phyloP scores from a whole-genome alignment of 352 stramenopile species.

The Saprolegnia diclina region DNA sequence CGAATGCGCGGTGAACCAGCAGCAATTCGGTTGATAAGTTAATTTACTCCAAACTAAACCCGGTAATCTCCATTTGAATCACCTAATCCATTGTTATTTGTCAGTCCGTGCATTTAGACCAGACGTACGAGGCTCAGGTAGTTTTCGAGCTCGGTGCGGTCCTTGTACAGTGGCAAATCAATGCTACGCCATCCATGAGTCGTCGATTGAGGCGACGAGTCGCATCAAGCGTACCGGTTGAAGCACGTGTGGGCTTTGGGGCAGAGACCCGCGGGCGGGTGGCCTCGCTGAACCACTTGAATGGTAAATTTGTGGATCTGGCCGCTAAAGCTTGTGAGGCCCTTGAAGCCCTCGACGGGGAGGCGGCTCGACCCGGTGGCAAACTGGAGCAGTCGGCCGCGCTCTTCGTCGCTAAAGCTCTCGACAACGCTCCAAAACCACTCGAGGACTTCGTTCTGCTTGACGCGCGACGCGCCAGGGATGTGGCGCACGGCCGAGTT shows the following conservation, averaged over 20 bases:
- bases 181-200: slow-evolving; percentile 27
- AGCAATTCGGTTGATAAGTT: not conserved
- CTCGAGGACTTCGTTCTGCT: slow-evolving; percentile 44
- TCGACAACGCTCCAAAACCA: slow-evolving; percentile 74
- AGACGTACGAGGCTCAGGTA: slow-evolving; percentile 55
- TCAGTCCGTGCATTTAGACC: not conserved
- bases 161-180: slow-evolving; percentile 62
- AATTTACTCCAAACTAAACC: slow-evolving; percentile 42
- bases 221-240: slow-evolving; percentile 39
- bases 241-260: slow-evolving; percentile 83
- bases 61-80: slow-evolving; percentile 53
- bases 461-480: slow-evolving; percentile 31
- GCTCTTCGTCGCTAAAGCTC: slow-evolving; percentile 55
- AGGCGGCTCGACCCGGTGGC: slow-evolving; percentile 69
- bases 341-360: slow-evolving; percentile 73
- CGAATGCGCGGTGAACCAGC: not conserved
- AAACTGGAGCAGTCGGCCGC: slow-evolving; percentile 68
- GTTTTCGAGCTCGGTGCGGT: slow-evolving; percentile 62
- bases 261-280: slow-evolving; percentile 44
- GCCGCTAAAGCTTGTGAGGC: slow-evolving; percentile 71
- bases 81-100: slow-evolving; percentile 27
- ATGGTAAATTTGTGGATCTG: slow-evolving; percentile 78
- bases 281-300: slow-evolving; percentile 49
- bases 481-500: slow-evolving; percentile 65
- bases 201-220: too few relatives aligned